Conservation (phyloP, 78 protist species). For the Chrysochromulina parva region DNA sequence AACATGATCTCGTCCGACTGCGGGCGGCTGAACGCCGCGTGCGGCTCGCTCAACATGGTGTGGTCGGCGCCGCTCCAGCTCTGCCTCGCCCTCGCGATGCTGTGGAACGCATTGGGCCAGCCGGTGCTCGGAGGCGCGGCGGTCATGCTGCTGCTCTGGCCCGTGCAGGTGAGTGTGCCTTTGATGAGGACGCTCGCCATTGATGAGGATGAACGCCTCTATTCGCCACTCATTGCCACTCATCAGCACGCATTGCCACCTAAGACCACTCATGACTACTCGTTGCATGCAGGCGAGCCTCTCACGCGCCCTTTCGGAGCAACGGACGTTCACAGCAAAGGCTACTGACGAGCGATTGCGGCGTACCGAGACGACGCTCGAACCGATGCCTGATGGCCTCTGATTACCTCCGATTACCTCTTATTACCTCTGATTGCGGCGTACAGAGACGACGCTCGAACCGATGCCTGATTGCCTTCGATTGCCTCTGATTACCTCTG, state of each 20-base stretch:
- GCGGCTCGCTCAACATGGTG: background rate
- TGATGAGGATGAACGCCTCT: too few species aligned
- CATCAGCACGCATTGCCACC: too few species aligned
- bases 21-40: background rate
- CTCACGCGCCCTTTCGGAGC: background rate
- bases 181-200: too few species aligned
- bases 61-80: background rate
- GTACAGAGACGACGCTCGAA: background rate
- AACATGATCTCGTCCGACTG: constrained; percentile 1
- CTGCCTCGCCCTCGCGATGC: background rate
- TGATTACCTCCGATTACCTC: too few species aligned
- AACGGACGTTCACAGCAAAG: background rate
- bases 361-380: background rate
- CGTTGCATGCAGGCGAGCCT: too few species aligned
- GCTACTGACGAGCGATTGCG: background rate
- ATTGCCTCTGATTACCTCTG: too few species aligned
- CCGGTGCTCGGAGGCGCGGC: constrained; percentile 65
- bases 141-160: constrained; percentile 61
- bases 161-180: constrained; percentile 39
- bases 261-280: too few species aligned
- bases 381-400: too few species aligned
- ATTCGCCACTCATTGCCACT: too few species aligned
- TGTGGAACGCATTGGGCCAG: constrained; percentile 38
- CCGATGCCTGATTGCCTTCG: too few species aligned
- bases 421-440: too few species aligned